Conservation (phyloP, 352 stramenopile genomes). For the Peronospora belbahrii region DNA sequence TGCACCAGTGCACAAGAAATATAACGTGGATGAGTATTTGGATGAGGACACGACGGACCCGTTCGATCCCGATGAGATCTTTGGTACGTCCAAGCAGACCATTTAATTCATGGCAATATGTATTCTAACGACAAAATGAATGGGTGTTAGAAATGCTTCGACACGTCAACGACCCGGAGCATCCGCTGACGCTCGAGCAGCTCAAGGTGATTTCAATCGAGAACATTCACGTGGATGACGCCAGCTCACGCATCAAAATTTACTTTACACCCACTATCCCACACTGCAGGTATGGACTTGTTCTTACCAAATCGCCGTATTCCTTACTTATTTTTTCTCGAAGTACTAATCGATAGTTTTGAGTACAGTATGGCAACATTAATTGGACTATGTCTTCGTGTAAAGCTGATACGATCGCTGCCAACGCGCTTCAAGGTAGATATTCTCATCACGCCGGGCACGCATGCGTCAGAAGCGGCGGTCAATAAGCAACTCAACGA, state of each 20-base stretch:
- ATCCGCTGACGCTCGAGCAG: conserved; percentile 90
- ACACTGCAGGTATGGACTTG: conserved; percentile 86
- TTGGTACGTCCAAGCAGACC: conserved; percentile 39
- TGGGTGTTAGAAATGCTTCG: conserved; percentile 64
- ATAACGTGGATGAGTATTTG: conserved; percentile 45
- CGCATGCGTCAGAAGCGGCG: conserved; percentile 90
- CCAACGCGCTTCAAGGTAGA: conserved; percentile 90
- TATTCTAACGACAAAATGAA: conserved; percentile 2
- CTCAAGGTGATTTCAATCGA: conserved; percentile 89
- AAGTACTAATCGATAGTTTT: background rate
- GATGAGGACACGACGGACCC: conserved; percentile 66
- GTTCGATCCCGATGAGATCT: conserved; percentile 82
- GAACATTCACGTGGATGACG: conserved; percentile 86
- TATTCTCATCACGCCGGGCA: conserved; percentile 91
- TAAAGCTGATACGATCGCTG: conserved; percentile 94
- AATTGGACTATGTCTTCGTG: conserved; percentile 92
- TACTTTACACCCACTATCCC: conserved; percentile 93
- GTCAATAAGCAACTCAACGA: conserved; percentile 97
- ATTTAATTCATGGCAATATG: background rate
- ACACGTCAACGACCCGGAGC: conserved; percentile 90
- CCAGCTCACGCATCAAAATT: conserved; percentile 65
- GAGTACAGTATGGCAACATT: conserved; percentile 90
- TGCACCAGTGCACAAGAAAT: conserved; percentile 46
- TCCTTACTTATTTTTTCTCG: conserved; percentile 3
- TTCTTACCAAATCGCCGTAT: background rate